phyloP scores from a whole-genome alignment of 495 filamentous ascomycete genomes.

The Talaromyces nanjingensis region DNA sequence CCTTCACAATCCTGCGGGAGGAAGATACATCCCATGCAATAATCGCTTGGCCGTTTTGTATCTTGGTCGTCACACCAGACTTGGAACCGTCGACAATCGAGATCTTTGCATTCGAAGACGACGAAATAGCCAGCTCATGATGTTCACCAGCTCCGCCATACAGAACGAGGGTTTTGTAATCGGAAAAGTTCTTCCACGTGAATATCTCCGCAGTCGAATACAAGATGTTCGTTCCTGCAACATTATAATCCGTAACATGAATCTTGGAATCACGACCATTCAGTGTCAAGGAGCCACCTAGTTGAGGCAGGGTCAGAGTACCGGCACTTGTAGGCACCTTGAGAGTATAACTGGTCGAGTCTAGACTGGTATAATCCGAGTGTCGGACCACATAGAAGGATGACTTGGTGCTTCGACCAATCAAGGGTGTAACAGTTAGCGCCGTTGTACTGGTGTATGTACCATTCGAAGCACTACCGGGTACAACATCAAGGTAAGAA shows the following conservation, averaged over 20 bases:
- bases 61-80: conserved; percentile 32
- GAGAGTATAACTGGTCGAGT: conserved; percentile 54
- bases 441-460: conserved; percentile 40
- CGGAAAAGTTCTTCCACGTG: conserved; percentile 57
- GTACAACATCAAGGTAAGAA: conserved; percentile 51
- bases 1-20: conserved; percentile 45
- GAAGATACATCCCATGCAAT: conserved; percentile 50
- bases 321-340: conserved; percentile 56
- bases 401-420: conserved; percentile 41
- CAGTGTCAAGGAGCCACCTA: conserved; percentile 54
- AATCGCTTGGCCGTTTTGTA: conserved; percentile 22
- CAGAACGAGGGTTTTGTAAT: conserved; percentile 56
- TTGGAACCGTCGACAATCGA: conserved; percentile 38
- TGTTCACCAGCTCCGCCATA: conserved; percentile 65
- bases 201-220: conserved; percentile 76
- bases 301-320: conserved; percentile 53
- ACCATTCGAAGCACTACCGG: conserved; percentile 41
- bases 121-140: conserved; percentile 58
- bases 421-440: conserved; percentile 53
- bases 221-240: conserved; percentile 55
- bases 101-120: conserved; percentile 8
- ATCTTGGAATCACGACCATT: conserved; percentile 70
- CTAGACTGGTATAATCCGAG: conserved; percentile 47
- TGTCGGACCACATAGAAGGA: conserved; percentile 65
- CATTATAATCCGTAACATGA: conserved; percentile 65